A percentile compares a stretch with the other conserved stretches of the same genome.
Conservation (phyloP, 2,329 filamentous ascomycete genomes). For the Alternaria infectoria region DNA sequence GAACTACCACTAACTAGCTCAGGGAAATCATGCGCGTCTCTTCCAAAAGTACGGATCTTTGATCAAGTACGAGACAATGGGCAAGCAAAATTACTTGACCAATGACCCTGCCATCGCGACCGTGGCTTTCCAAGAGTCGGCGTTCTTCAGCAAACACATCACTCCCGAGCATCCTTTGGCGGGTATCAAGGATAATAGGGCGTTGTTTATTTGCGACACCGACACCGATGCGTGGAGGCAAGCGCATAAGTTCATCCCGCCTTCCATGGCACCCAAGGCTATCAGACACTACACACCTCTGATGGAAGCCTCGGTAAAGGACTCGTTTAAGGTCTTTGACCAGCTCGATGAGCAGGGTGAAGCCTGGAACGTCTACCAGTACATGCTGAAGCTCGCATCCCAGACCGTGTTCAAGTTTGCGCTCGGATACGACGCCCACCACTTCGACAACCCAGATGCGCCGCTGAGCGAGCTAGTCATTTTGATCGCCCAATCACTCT, state of each 20-base stretch:
- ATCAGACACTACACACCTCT: conserved; percentile 19
- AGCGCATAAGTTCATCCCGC: conserved; percentile 21
- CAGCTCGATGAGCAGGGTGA: conserved; percentile 19
- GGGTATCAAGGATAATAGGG: conserved; percentile 16
- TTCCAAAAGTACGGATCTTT: conserved; percentile 18
- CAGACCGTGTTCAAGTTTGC: conserved; percentile 17
- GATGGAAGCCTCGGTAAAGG: conserved; percentile 15
- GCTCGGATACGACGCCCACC: conserved; percentile 14
- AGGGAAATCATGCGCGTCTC: conserved; percentile 20
- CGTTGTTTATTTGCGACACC: conserved; percentile 16
- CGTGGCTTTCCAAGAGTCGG: conserved; percentile 15
- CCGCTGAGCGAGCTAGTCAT: conserved; percentile 13
- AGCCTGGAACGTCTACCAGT: conserved; percentile 21
- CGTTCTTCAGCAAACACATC: conserved; percentile 20
- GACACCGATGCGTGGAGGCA: conserved; percentile 14
- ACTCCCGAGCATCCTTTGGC: conserved; percentile 11
- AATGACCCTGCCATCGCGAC: conserved; percentile 19
- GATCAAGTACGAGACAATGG: conserved; percentile 18
- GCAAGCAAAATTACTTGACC: conserved; percentile 12
- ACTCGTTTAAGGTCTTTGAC: conserved; percentile 23
- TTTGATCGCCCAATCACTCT: conserved; percentile 14
- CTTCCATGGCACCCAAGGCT: conserved; percentile 16
- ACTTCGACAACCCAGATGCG: conserved; percentile 14
- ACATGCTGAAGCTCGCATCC: conserved; percentile 21
- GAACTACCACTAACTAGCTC: not conserved